These are phyloP conservation scores for Zygoascus biomembranicola DNA, from an alignment of 805 yeast species.

Conservation along the genomic window DNA sequence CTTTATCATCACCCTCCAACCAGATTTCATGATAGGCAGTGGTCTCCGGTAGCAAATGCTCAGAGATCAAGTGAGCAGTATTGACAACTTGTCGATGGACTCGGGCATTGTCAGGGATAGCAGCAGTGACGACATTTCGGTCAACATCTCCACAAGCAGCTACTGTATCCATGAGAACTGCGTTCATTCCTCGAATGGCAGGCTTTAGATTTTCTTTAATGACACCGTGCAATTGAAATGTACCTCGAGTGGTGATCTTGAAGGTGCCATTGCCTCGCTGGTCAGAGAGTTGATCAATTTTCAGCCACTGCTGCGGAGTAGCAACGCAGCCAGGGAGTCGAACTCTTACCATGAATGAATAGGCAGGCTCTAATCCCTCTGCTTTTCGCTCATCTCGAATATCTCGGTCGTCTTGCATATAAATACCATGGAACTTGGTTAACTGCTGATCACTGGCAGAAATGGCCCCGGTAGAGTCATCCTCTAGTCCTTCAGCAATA, in stretches of 20 bases:
- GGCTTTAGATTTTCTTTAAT: constrained; percentile 84
- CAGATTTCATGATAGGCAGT: constrained; percentile 97
- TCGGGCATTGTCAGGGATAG: constrained; percentile 78
- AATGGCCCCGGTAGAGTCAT: constrained; percentile 82
- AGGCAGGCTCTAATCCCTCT: constrained; percentile 91
- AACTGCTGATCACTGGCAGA: constrained; percentile 86
- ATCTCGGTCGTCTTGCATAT: constrained; percentile 98
- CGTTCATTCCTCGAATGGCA: constrained; percentile 86
- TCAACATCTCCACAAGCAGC: constrained; percentile 99
- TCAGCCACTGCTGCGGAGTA: constrained; percentile 81
- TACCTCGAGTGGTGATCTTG: constrained; percentile 93
- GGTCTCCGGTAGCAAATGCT: constrained; percentile 78
- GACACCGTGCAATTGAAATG: constrained; percentile 92
- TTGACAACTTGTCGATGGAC: constrained; percentile 68
- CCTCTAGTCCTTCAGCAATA: constrained; percentile 75
- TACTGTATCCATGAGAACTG: constrained; percentile 83
- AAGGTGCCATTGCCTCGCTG: constrained; percentile 85
- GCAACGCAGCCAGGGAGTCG: constrained; percentile 92
- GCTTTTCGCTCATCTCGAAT: constrained; percentile 86
- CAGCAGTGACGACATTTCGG: constrained; percentile 89
- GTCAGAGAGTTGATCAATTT: constrained; percentile 70
- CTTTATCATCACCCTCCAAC: constrained; percentile 77
- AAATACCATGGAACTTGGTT: constrained; percentile 96
- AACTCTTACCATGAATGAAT: constrained; percentile 93
- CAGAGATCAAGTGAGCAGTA: constrained; percentile 60